Percentiles rank a stretch among this genome's conserved stretches.
These are phyloP conservation scores for Leccinum arenicola DNA, from an alignment of 768 basidiomycete genomes.

Conservation along the genomic window DNA sequence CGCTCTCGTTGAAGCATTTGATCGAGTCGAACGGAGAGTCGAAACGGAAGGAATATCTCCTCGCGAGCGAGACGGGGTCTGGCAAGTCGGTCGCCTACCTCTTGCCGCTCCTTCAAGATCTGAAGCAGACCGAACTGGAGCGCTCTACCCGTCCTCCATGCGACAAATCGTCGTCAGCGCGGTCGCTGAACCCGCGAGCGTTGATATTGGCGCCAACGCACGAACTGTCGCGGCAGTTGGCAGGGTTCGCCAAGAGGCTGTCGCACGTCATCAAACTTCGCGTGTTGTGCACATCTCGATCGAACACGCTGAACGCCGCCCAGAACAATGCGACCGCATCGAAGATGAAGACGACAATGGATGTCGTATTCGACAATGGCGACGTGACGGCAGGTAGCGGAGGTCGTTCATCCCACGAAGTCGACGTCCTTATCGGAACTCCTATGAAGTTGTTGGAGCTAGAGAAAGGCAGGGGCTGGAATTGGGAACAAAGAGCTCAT, in stretches of 20 bases:
- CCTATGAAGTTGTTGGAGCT: conserved; percentile 63
- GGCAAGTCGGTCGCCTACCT: conserved; percentile 92
- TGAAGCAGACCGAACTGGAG: conserved; percentile 63
- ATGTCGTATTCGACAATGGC: conserved; percentile 18
- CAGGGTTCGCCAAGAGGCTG: conserved; percentile 69
- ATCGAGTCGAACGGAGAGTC: conserved; percentile 31
- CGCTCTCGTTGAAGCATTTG: conserved; percentile 65
- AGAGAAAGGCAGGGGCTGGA: conserved; percentile 53
- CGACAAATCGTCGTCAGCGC: conserved; percentile 14
- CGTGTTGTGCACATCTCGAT: conserved; percentile 66
- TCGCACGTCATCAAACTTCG: conserved; percentile 74
- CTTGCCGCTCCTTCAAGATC: conserved; percentile 73
- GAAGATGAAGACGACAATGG: conserved; percentile 39
- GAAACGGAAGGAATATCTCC: conserved; percentile 47
- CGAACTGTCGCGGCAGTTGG: conserved; percentile 81
- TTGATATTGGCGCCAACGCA: conserved; percentile 87
- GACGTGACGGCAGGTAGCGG: conserved; percentile 25
- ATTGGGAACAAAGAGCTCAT: conserved; percentile 35
- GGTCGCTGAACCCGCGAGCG: conserved; percentile 62
- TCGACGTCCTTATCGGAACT: conserved; percentile 66
- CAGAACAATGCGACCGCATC: conserved; percentile 41
- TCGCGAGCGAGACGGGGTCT: conserved; percentile 89
- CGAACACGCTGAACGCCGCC: conserved; percentile 39
- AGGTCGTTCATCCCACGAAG: conserved; percentile 18
- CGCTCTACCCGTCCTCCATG: neutral